A percentile compares a stretch with the other conserved stretches of the same genome.
Conservation (phyloP, 305 asterid species). For the Salvia sclarea region DNA sequence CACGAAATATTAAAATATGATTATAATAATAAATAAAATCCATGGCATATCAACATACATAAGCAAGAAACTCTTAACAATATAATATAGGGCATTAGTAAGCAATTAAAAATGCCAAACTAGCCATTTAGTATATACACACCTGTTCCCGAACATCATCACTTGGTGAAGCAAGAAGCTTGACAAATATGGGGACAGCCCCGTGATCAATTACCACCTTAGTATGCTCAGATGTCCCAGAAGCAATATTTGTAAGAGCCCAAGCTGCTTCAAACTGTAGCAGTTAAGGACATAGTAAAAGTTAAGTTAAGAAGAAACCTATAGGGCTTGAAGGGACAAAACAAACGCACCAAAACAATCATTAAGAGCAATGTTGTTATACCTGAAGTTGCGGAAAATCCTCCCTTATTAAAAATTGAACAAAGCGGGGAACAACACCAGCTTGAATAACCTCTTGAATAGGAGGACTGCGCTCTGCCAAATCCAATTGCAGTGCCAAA, state of each 20-base stretch:
- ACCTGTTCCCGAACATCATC: constrained; percentile 98
- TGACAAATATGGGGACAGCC: constrained; percentile 79
- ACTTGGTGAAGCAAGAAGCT: constrained; percentile 81
- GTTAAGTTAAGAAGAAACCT: background rate
- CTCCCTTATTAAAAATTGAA: constrained; percentile 72
- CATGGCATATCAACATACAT: background rate
- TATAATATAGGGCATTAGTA: background rate
- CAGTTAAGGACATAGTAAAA: background rate
- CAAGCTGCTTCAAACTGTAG: constrained; percentile 90
- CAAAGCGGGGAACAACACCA: constrained; percentile 85
- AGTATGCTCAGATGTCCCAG: constrained; percentile 95
- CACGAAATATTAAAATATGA: background rate
- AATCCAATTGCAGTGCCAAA: constrained; percentile 10
- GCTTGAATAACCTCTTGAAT: constrained; percentile 84
- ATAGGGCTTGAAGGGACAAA: background rate
- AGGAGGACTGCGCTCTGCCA: constrained; percentile 86
- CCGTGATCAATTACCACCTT: constrained; percentile 90
- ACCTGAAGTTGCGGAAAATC: constrained; percentile 92
- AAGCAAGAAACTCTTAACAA: background rate
- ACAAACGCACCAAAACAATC: background rate
- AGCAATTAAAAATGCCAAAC: constrained; percentile 1
- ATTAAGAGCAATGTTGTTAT: background rate
- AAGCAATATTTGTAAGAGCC: constrained; percentile 95
- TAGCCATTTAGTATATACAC: background rate
- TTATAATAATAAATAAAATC: background rate